These are phyloP conservation scores for Phytophthora tubulina DNA, from an alignment of 352 stramenopile species.

Conservation along the genomic window DNA sequence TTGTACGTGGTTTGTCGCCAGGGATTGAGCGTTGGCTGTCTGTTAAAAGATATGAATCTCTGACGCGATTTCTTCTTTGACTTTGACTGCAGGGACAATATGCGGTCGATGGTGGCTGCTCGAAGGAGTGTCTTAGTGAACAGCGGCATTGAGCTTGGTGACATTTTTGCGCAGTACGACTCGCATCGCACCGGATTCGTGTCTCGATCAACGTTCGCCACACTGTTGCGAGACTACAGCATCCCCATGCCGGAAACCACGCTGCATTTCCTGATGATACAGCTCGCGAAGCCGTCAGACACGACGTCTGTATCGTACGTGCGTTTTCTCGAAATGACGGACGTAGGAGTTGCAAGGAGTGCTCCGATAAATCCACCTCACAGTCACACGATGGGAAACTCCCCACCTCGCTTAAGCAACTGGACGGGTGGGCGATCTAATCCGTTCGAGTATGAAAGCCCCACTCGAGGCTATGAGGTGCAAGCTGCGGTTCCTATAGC, in stretches of 20 bases:
- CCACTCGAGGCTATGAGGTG: conserved; percentile 32
- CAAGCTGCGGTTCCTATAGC: conserved; percentile 49
- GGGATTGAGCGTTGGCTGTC: neutral
- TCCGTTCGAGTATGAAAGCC: conserved; percentile 29
- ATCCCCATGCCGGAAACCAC: conserved; percentile 47
- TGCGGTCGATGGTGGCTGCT: conserved; percentile 46
- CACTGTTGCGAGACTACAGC: conserved; percentile 50
- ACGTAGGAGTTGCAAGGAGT: conserved; percentile 31
- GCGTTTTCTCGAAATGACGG: conserved; percentile 65
- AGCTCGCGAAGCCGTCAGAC: conserved; percentile 58
- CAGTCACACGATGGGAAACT: conserved; percentile 15
- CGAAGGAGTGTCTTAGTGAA: conserved; percentile 41
- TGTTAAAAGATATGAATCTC: neutral
- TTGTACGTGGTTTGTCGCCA: conserved; percentile 40
- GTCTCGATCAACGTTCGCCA: conserved; percentile 48
- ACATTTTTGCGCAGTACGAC: conserved; percentile 62
- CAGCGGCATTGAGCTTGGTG: conserved; percentile 44
- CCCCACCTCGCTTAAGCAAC: conserved; percentile 13
- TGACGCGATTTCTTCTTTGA: neutral
- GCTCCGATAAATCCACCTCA: conserved; percentile 24
- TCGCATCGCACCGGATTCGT: conserved; percentile 50
- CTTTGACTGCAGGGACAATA: conserved; percentile 48
- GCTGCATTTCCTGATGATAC: conserved; percentile 64
- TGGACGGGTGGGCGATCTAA: conserved; percentile 5
- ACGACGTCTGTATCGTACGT: conserved; percentile 63